These are phyloP conservation scores for Solanum okadae DNA, from an alignment of 257 asterid species.

Conservation along the genomic window DNA sequence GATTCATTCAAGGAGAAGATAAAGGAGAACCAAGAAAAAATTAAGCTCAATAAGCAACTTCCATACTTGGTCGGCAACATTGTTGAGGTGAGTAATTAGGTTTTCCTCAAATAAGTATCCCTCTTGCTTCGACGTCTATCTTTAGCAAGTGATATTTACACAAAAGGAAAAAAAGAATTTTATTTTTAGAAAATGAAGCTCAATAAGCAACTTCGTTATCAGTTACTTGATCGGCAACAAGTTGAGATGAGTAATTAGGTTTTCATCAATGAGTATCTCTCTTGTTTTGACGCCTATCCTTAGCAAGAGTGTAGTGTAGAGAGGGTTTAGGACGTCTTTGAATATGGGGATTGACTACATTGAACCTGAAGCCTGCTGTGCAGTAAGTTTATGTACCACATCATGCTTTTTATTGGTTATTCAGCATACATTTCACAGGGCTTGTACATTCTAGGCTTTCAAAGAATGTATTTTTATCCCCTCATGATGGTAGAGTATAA, in stretches of 20 bases:
- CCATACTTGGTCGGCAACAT: slow-evolving; percentile 89
- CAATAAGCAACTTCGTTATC: slow-evolving; percentile 69
- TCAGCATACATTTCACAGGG: background rate
- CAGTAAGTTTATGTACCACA: background rate
- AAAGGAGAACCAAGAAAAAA: slow-evolving; percentile 82
- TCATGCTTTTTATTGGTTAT: background rate
- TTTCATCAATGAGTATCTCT: background rate
- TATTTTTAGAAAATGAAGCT: slow-evolving; percentile 49
- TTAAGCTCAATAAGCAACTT: slow-evolving; percentile 81
- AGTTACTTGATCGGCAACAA: slow-evolving; percentile 67
- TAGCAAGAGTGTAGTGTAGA: background rate
- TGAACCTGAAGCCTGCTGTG: background rate
- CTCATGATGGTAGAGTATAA: background rate
- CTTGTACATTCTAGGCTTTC: background rate
- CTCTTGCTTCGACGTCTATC: background rate
- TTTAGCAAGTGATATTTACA: background rate
- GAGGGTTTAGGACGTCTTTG: background rate
- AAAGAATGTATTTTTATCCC: background rate
- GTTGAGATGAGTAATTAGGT: slow-evolving; percentile 42
- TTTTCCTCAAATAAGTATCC: background rate
- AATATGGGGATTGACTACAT: background rate
- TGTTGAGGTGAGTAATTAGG: slow-evolving; percentile 46
- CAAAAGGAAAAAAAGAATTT: background rate
- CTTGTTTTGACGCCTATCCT: background rate
- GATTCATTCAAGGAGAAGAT: slow-evolving; percentile 80